Base-by-base conservation (phyloP, 129 eudicot genomes). In the Artemisia argyi region DNA sequence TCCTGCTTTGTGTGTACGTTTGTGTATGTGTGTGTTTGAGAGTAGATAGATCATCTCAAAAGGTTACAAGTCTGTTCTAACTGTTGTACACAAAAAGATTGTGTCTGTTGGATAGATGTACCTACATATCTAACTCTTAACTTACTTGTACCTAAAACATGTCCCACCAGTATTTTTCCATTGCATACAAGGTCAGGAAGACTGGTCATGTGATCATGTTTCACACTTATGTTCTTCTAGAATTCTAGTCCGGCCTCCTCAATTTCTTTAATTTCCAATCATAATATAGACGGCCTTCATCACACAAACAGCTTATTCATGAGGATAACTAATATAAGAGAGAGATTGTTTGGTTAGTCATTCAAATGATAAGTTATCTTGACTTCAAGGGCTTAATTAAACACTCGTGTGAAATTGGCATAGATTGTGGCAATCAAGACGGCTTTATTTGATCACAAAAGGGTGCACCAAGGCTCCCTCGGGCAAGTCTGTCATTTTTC, bases 51-150 rank as follows among this genome's bases (percentile, higher is more conserved):
- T 50, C 69, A 20, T 60, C 50, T 61, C 30, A n/a, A 28, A 53
- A 61, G 35, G n/a, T n/a, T n/a, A n/a, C n/a, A n/a, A n/a, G n/a
- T 63, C 12, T 63, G 70, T 28, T 73, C 49, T 73, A 61, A 61
- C 53, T 49, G 46, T 62, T 63, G 63, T 53, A 63, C 46, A 73
- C 52, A 61, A 75, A 39, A 75, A 49, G 68, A 47, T 47, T 46
- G n/a, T 67, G 35, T 24, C 52, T 66, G 19, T 26, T 75, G 68
- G 66, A 66, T 75, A 51, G 52, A 75, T 75, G 74, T 18, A 75
- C 79, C 79, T 75, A 56, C 20, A 24, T 56, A 66, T 75, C 79
- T 75, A 75, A 75, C 53, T 74, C 55, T 51, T 74, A 74, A 74
- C 74, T 46, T 75, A 66, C 26, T 75, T 67, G 52, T 57, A 57